phyloP scores from a whole-genome alignment of 495 filamentous ascomycete genomes.

The Penicillium cosmopolitanum region DNA sequence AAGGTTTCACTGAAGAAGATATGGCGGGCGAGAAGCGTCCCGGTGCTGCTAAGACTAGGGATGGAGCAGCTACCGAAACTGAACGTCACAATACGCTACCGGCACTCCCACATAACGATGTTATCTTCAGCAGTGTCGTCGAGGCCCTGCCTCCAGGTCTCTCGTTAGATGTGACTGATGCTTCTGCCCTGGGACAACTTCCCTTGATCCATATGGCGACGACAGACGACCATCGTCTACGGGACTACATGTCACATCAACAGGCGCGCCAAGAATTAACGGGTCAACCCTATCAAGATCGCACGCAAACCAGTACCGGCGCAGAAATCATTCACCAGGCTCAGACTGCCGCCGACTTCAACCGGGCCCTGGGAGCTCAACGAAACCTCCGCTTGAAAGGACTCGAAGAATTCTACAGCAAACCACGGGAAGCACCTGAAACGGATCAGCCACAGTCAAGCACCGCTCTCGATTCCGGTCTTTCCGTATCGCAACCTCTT shows the following conservation, averaged over 20 bases:
- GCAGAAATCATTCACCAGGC: conserved; percentile 89
- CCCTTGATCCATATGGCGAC: conserved; percentile 84
- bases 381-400: conserved; percentile 75
- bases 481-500: conserved; percentile 50
- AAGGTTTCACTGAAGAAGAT: conserved; percentile 98
- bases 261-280: conserved; percentile 84
- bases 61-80: conserved; percentile 60
- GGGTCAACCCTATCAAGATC: conserved; percentile 87
- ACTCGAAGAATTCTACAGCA: conserved; percentile 74
- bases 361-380: conserved; percentile 76
- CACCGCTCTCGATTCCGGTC: conserved; percentile 53
- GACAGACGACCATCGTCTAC: conserved; percentile 73
- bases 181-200: conserved; percentile 68
- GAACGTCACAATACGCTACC: conserved; percentile 52
- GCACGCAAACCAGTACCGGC: conserved; percentile 75
- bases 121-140: conserved; percentile 80
- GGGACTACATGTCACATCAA: conserved; percentile 67
- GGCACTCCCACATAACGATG: conserved; percentile 64
- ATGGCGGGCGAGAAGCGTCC: conserved; percentile 95
- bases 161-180: conserved; percentile 62
- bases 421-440: conserved; percentile 72
- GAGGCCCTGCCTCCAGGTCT: conserved; percentile 70
- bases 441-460: conserved; percentile 50
- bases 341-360: conserved; percentile 85
- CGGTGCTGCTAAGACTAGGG: conserved; percentile 84